These are phyloP conservation scores for Fusarium oligoseptatum DNA, from an alignment of 2,329 filamentous ascomycete genomes.

Conservation along the genomic window DNA sequence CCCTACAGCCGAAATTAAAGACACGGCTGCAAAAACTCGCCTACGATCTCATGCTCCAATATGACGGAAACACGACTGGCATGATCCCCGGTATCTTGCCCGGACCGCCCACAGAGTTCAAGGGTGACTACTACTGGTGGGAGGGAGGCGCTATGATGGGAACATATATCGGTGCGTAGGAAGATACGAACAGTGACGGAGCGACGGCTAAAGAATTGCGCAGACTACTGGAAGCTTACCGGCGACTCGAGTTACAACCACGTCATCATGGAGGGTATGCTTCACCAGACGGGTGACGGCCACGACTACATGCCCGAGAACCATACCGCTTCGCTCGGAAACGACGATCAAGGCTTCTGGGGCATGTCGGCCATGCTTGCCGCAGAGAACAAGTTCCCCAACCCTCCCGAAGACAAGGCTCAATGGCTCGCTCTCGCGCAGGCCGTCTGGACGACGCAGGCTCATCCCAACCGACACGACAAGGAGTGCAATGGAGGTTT, in stretches of 20 bases:
- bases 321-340: slow-evolving; percentile 71
- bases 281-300: slow-evolving; percentile 69
- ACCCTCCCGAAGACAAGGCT: slow-evolving; percentile 66
- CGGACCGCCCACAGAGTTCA: slow-evolving; percentile 61
- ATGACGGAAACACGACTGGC: slow-evolving; percentile 64
- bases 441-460: slow-evolving; percentile 76
- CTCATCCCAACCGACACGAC: slow-evolving; percentile 72
- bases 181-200: fast-evolving
- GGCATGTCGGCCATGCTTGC: slow-evolving; percentile 76
- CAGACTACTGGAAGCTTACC: slow-evolving; percentile 76
- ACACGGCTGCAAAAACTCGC: slow-evolving; percentile 62
- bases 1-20: slow-evolving; percentile 59
- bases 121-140: slow-evolving; percentile 80
- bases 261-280: slow-evolving; percentile 67
- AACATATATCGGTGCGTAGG: slow-evolving; percentile 65
- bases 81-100: slow-evolving; percentile 69
- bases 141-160: slow-evolving; percentile 78
- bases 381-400: slow-evolving; percentile 73
- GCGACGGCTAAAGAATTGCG: neutral
- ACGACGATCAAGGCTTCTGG: slow-evolving; percentile 81
- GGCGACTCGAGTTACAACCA: slow-evolving; percentile 74
- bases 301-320: slow-evolving; percentile 72
- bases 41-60: slow-evolving; percentile 64
- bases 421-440: slow-evolving; percentile 76
- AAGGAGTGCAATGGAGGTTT: slow-evolving; percentile 76